Base-by-base conservation (phyloP, 1,284 basidiomycete genomes). In the Cerrena zonata region DNA sequence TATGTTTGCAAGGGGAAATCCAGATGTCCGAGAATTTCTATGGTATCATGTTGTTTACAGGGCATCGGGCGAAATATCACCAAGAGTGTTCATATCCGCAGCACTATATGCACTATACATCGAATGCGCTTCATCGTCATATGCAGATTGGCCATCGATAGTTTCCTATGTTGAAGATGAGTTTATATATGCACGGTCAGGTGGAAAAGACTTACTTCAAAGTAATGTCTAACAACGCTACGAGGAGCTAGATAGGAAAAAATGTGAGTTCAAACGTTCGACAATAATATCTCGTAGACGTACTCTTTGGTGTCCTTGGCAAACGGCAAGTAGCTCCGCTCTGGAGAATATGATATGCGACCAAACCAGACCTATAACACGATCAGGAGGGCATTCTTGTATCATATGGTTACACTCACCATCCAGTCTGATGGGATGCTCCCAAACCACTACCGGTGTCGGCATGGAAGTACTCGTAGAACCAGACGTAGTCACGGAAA, bases 391-490 rank as follows among this genome's bases (percentile, higher is more conserved):
- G n/a, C n/a, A n/a, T n/a, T n/a, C n/a, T n/a, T n/a, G n/a, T n/a
- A n/a, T n/a, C n/a, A n/a, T n/a, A n/a, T n/a, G n/a, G n/a, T n/a
- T n/a, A n/a, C 21, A 64, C 78, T 59, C 62, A 87, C 91, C 95
- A 98, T 61, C 94, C 94, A 55, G 93, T 97, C 70, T 99, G 95
- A 72, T 99, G 95, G 4, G 91, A 94, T 1, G 95, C 95, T 37
- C 95, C 95, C 18, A 97, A 76, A 21, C 95, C 95, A 52, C 86
- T 82, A 10, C 94, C 95, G 54, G 78, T 85, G 62, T 98, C 92
- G 23, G 86, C 94, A 66, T 98, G 89, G 85, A 98, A 98, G 76
- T 90, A 97, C 87, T 95, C 94, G 67, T 94, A 89, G 76, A 97
- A 97, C 78, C 86, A 91, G 40, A 96, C 84, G 65, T 97, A 95